These are phyloP conservation scores for Mariannaea elegans DNA, from an alignment of 2,329 filamentous ascomycete genomes.

Conservation along the genomic window DNA sequence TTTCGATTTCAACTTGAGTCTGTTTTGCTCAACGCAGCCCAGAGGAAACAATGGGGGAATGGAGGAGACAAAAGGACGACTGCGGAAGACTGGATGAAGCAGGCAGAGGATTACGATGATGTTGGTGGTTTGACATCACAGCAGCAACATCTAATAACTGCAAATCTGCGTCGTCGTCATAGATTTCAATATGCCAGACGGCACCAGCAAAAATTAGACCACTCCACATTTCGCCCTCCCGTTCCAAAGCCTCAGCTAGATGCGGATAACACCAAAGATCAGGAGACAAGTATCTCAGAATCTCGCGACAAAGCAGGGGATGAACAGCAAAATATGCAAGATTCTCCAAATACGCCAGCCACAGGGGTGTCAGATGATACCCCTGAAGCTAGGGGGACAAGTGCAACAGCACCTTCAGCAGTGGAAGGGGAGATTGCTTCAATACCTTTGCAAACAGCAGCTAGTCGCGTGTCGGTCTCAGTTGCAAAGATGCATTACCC, in stretches of 20 bases:
- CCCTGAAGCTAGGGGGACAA: neutral
- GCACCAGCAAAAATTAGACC: conserved; percentile 4
- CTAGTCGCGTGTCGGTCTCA: conserved; percentile 9
- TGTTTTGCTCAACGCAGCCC: neutral
- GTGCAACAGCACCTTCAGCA: neutral
- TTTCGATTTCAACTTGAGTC: conserved; percentile 5
- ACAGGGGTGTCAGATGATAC: too few species aligned
- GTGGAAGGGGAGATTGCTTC: neutral
- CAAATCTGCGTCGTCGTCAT: conserved; percentile 6
- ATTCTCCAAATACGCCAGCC: neutral
- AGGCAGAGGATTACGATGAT: neutral
- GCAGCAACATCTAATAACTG: neutral
- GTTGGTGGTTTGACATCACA: neutral
- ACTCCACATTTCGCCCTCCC: neutral
- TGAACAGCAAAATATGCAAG: neutral
- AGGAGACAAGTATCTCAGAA: neutral
- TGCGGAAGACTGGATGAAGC: neutral
- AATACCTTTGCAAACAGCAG: neutral
- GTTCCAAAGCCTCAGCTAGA: neutral
- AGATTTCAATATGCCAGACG: conserved; percentile 2
- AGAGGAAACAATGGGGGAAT: neutral
- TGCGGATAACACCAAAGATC: neutral
- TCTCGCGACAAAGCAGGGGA: neutral
- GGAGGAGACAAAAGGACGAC: neutral
- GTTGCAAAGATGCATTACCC: conserved; percentile 10